phyloP scores from a whole-genome alignment of 2,329 filamentous ascomycete species.

The Trichoderma citrinoviride region DNA sequence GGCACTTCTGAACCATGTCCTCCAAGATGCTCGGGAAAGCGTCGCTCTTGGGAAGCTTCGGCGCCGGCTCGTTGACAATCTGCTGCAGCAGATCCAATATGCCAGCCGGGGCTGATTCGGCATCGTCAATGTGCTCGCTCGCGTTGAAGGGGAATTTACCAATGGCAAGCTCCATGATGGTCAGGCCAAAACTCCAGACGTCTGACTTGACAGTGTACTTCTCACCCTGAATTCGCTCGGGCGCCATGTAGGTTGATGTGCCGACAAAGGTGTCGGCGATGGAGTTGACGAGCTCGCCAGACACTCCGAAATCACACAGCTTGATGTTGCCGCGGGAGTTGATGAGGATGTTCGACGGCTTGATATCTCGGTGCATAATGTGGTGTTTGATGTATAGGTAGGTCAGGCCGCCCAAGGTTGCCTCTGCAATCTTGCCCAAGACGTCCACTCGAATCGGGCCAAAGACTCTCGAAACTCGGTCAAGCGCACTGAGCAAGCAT shows the following conservation, averaged over 20 bases:
- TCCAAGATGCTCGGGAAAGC: slow-evolving; percentile 94
- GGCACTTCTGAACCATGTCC: slow-evolving; percentile 94
- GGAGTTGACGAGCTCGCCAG: slow-evolving; percentile 94
- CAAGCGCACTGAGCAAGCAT: slow-evolving; percentile 65
- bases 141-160: slow-evolving; percentile 92
- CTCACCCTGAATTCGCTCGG: slow-evolving; percentile 94
- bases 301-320: slow-evolving; percentile 98
- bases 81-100: slow-evolving; percentile 95
- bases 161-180: slow-evolving; percentile 95
- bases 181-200: slow-evolving; percentile 96
- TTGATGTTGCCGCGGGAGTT: slow-evolving; percentile 95
- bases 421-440: slow-evolving; percentile 94
- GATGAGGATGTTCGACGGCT: slow-evolving; percentile 94
- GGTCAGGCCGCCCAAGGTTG: slow-evolving; percentile 85
- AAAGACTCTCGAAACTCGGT: slow-evolving; percentile 90
- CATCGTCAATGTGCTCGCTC: slow-evolving; percentile 67
- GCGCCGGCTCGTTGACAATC: slow-evolving; percentile 94
- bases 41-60: slow-evolving; percentile 91
- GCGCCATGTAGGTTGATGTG: slow-evolving; percentile 98
- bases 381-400: slow-evolving; percentile 95
- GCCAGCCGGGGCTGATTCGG: slow-evolving; percentile 81
- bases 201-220: slow-evolving; percentile 98
- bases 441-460: slow-evolving; percentile 95
- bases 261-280: slow-evolving; percentile 98
- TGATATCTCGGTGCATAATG: slow-evolving; percentile 99